A percentile compares a stretch with the other conserved stretches of the same genome.
These are phyloP conservation scores for Cucumis cinereus DNA, from an alignment of 306 rosid species.

Conservation along the genomic window DNA sequence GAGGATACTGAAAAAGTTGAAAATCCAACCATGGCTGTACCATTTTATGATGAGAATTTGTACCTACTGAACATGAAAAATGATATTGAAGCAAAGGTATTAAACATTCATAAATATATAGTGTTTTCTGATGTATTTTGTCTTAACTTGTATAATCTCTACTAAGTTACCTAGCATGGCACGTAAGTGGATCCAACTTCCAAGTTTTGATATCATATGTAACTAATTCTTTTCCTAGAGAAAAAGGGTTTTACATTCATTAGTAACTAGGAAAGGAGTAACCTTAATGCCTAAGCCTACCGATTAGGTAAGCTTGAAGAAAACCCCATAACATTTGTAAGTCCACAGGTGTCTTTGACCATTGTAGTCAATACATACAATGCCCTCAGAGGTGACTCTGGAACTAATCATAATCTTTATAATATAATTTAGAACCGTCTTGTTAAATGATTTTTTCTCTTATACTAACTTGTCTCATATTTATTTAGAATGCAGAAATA, in stretches of 20 bases:
- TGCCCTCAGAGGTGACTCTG: neutral
- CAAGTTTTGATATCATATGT: neutral
- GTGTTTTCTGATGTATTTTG: neutral
- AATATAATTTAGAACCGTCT: neutral
- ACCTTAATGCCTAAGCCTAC: neutral
- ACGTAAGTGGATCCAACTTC: neutral
- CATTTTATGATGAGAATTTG: constrained; percentile 76
- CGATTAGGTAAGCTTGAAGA: neutral
- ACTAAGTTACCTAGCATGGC: neutral
- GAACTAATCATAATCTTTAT: neutral
- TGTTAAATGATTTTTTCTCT: neutral
- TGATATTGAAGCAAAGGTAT: constrained; percentile 76
- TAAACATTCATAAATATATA: neutral
- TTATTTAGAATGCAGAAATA: constrained; percentile 46
- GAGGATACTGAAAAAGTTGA: constrained; percentile 56
- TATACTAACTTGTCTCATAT: neutral
- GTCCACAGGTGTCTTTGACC: neutral
- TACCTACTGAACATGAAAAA: constrained; percentile 73
- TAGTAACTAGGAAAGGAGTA: neutral
- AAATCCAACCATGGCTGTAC: constrained; percentile 53
- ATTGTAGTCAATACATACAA: neutral
- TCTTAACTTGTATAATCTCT: neutral
- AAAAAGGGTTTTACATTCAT: neutral
- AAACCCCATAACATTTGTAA: neutral
- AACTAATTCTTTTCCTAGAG: neutral